Evolutionary conservation across 2,329 filamentous ascomycete species (phyloP), one percentile per base, ranked within the genome.

Genomic region (Dothistroma pini): DNA sequence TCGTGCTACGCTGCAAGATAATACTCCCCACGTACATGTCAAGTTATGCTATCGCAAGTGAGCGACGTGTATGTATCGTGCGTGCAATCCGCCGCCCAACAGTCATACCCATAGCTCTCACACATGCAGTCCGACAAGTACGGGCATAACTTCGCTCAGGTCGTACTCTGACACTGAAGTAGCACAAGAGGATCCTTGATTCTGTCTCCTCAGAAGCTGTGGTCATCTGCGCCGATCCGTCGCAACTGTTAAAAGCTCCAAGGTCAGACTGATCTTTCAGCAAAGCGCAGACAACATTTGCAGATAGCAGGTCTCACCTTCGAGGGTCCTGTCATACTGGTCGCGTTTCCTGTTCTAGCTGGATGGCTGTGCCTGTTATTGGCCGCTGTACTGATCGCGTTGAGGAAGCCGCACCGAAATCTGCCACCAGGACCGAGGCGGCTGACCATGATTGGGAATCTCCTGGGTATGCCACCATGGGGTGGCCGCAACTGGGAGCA

Each of bases 401-500:
- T 25, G 19, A 25, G 48, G 12, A 51, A 51, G 29, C 10, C 48
- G 12, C 48, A 11, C 10, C 25, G 31, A 35, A 35, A 53, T 8
- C 55, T 70, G 16, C 68, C 67, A 41, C 67, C 68, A 31, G 67
- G 66, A 22, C 68, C 68, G 4, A 64, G 58, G 52, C 60, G 58
- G 12, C n/a, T 69, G 6, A 66, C 67, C 3, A 31, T 70, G 1
- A 14, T 70, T 5, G 68, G 68, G 6, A 70, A 70, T n/a, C 54
- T 69, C 44, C 56, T 29, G 16, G 66, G 69, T 22, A 31, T 69
- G 31, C 68, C 67, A 14, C 62, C 62, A 10, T 55, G 60, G 0
- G 75, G 73, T 1, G 64, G 61, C 6, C 71, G 68, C 4, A 76
- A 79, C 60, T 77, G 72, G 61, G 63, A 74, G 51, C 77, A 79